Evolutionary conservation across 441 rosid species (phyloP), one percentile per base, ranked within the genome.

Genomic region (Populus hybrid): DNA sequence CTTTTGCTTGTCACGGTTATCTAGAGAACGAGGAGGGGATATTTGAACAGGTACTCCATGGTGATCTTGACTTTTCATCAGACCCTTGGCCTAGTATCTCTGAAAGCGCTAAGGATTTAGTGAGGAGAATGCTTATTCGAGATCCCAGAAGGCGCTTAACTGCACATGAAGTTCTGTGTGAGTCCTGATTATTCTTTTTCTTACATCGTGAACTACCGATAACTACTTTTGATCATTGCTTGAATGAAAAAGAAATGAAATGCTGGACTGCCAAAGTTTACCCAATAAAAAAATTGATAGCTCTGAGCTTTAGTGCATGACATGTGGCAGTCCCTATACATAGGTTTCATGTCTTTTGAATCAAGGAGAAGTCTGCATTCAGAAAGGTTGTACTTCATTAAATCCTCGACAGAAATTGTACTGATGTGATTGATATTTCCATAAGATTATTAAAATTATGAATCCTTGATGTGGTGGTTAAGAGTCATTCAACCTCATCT

Each of bases 51-150:
- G 99, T 95, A 61, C 89, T 95, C 76, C 92, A 91, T 78, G 99
- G 98, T 42, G 94, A 95, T 83, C 99, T 95, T 73, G 99, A 95
- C 89, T 95, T 95, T 77, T 82, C 85, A 8, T 88, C 99, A 18
- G 97, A 92, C 76, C 98, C 99, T 65, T 95, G 99, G 99, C 99
- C 99, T 76, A 88, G 86, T 78, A 90, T 95, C 80, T 92, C 99
- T 59, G 98, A 95, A 74, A 88, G 98, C 71, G 99, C 97, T 0
- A 95, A 93, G 83, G 97, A 93, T 84, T 86, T 95, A 72, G 97
- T 95, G 74, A 87, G 89, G 84, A 91, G 74, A 87, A 95, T 95
- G 99, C 99, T 95, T 78, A 84, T 86, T 72, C 91, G 99, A 31
- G 98, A 95, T 80, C 98, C 99, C 20, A 92, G 75, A 84, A 84